Evolutionary conservation across 1,284 basidiomycete genomes (phyloP).

Genomic region (Porphyrellus sp.): DNA sequence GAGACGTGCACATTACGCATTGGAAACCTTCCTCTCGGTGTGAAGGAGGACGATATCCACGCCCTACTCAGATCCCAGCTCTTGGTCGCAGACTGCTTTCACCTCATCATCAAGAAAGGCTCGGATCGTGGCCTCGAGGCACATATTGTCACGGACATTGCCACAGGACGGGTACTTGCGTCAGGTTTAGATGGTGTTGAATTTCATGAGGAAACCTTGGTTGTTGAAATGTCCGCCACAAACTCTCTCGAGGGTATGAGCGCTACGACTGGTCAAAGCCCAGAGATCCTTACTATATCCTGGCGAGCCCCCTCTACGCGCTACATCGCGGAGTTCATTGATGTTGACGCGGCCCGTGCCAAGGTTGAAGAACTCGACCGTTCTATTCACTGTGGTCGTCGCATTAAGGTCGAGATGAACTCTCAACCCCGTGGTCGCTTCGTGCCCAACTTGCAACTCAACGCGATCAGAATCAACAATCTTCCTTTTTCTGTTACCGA

Average conservation of each 20-base stretch:
- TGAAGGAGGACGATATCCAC: conserved; percentile 38
- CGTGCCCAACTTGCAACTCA: conserved; percentile 21
- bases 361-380: conserved; percentile 37
- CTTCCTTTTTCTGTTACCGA: conserved; percentile 24
- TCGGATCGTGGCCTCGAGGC: conserved; percentile 32
- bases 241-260: conserved; percentile 41
- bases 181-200: conserved; percentile 43
- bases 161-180: conserved; percentile 38
- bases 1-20: conserved; percentile 47
- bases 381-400: conserved; percentile 37
- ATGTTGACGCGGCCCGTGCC: conserved; percentile 13
- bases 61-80: conserved; percentile 41
- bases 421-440: conserved; percentile 29
- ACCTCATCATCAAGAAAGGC: conserved; percentile 32
- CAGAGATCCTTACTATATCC: conserved; percentile 41
- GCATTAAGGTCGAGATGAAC: conserved; percentile 44
- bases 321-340: conserved; percentile 40
- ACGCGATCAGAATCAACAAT: conserved; percentile 35
- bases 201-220: conserved; percentile 40
- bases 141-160: conserved; percentile 38
- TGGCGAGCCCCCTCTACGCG: conserved; percentile 43
- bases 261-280: conserved; percentile 27
- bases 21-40: conserved; percentile 40
- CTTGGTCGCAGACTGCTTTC: conserved; percentile 33
- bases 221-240: conserved; percentile 39